Evolutionary conservation across 108 stramenopile genomes (phyloP).

Genomic region (Stephanodiscus minutulus): DNA sequence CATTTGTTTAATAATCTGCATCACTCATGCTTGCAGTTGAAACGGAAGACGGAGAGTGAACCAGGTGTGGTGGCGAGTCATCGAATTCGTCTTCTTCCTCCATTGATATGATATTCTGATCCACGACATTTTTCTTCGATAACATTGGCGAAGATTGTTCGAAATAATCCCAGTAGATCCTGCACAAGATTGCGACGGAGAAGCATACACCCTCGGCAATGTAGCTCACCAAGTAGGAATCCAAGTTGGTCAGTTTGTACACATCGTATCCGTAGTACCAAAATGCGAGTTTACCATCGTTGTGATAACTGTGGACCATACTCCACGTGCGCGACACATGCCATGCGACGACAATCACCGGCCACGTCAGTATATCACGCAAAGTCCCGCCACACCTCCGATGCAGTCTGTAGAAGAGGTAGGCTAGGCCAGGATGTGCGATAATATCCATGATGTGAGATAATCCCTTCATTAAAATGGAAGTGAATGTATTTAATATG

Average conservation of each 20-base stretch:
- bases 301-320: conserved; percentile 50
- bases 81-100: neutral
- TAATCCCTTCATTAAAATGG: conserved; percentile 30
- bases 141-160: conserved; percentile 22
- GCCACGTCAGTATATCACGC: conserved; percentile 41
- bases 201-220: conserved; percentile 51
- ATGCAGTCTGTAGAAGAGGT: conserved; percentile 51
- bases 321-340: conserved; percentile 52
- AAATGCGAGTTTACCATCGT: conserved; percentile 28
- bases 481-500: conserved; percentile 11
- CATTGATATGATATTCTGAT: neutral
- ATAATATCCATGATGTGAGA: conserved; percentile 55
- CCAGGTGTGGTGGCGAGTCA: neutral
- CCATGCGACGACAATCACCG: conserved; percentile 49
- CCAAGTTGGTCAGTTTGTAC: conserved; percentile 51
- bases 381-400: conserved; percentile 16
- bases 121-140: neutral
- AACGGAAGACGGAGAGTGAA: neutral
- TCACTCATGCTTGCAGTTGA: neutral
- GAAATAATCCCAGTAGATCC: conserved; percentile 14
- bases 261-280: conserved; percentile 63
- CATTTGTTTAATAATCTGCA: neutral
- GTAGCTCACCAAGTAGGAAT: conserved; percentile 56
- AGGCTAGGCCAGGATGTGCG: conserved; percentile 55
- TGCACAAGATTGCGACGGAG: conserved; percentile 16